These are phyloP conservation scores for Podila clonocystis DNA, from an alignment of 192 early-diverging fungal genomes.

Conservation along the genomic window DNA sequence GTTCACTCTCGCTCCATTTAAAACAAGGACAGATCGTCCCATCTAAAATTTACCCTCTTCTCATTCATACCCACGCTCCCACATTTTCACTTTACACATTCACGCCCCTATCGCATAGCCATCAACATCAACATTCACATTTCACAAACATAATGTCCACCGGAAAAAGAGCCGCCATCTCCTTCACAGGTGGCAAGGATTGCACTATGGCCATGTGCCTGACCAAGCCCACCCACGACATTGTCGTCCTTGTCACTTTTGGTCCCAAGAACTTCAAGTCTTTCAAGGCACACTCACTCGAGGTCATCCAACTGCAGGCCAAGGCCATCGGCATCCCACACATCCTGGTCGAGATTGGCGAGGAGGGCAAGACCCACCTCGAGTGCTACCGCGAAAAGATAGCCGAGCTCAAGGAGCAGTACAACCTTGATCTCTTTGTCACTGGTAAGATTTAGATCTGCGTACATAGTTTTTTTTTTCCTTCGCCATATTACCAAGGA, in stretches of 20 bases:
- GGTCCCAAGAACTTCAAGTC: conserved; percentile 53
- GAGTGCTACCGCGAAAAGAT: conserved; percentile 59
- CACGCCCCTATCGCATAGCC: too few species aligned
- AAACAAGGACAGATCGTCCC: too few species aligned
- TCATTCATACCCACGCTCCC: too few species aligned
- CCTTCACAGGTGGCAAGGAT: conserved; percentile 74
- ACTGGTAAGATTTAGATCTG: conserved; percentile 50
- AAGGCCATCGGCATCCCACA: conserved; percentile 60
- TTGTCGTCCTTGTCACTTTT: conserved; percentile 61
- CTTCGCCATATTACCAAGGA: too few species aligned
- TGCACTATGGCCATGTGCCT: conserved; percentile 60
- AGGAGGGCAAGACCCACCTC: conserved; percentile 58
- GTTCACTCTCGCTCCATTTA: too few species aligned
- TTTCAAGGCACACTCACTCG: conserved; percentile 65
- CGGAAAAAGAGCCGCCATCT: conserved; percentile 54
- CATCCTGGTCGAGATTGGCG: conserved; percentile 39
- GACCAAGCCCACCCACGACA: conserved; percentile 47
- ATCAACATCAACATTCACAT: too few species aligned
- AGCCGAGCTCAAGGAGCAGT: conserved; percentile 41
- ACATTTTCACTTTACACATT: too few species aligned
- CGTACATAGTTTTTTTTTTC: neutral
- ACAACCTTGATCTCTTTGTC: conserved; percentile 60
- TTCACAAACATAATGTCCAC: neutral
- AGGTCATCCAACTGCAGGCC: conserved; percentile 57
- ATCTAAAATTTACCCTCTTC: too few species aligned